These are phyloP conservation scores for Mortierella sp. DNA, from an alignment of 371 early-diverging fungal genomes.

Conservation along the genomic window DNA sequence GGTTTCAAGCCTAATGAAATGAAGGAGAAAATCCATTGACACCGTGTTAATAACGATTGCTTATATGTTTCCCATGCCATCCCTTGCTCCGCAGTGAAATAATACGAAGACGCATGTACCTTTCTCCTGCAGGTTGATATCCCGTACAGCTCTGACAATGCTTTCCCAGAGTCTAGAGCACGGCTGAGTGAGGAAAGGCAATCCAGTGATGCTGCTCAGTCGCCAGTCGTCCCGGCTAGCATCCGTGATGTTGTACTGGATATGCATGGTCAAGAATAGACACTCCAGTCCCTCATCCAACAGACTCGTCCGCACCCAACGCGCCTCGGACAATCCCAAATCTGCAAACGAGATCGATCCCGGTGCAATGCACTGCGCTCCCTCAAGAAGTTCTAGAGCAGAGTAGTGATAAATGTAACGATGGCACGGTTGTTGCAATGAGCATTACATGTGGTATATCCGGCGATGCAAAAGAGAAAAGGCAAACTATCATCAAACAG, in stretches of 20 bases:
- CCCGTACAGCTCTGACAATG: conserved; percentile 34
- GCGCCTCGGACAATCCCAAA: conserved; percentile 18
- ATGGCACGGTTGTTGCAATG: background rate
- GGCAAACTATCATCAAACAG: background rate
- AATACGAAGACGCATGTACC: conserved; percentile 17
- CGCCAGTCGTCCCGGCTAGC: conserved; percentile 36
- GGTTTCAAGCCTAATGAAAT: conserved; percentile 22
- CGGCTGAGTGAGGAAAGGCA: conserved; percentile 28
- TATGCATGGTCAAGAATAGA: conserved; percentile 13
- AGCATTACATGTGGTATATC: background rate
- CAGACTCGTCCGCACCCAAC: conserved; percentile 35
- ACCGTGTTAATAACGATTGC: background rate
- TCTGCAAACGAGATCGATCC: conserved; percentile 41
- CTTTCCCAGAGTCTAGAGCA: conserved; percentile 41
- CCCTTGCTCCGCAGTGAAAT: background rate
- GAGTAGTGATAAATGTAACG: background rate
- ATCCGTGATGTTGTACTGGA: conserved; percentile 33
- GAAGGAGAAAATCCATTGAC: background rate
- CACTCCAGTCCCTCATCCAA: conserved; percentile 28
- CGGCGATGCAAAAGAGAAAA: too few relatives aligned
- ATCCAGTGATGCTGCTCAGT: conserved; percentile 19
- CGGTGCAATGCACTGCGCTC: conserved; percentile 30
- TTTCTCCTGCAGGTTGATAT: conserved; percentile 41
- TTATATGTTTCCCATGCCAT: too few relatives aligned
- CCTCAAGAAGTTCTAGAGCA: conserved; percentile 35